These are phyloP conservation scores for Hymenoscyphus repandus DNA, from an alignment of 2,329 filamentous ascomycete species.

Conservation along the genomic window DNA sequence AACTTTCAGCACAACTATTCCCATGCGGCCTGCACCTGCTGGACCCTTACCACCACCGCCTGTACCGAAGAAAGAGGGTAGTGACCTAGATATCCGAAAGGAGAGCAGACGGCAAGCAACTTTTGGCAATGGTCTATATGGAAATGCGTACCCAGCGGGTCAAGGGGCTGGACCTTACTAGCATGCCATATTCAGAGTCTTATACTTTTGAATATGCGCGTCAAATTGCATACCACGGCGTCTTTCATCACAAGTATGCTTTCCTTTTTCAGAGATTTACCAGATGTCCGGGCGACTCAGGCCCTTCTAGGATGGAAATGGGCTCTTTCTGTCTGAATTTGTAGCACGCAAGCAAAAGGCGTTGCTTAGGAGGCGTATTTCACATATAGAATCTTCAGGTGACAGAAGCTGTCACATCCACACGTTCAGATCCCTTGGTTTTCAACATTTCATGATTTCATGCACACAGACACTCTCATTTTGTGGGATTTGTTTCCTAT, in stretches of 20 bases:
- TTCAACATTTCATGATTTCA: too few species aligned
- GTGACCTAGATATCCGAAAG: conserved; percentile 38
- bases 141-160: conserved; percentile 20
- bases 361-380: not conserved
- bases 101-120: conserved; percentile 49
- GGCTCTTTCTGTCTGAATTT: not conserved
- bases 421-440: too few species aligned
- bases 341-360: not conserved
- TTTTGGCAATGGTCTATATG: conserved; percentile 38
- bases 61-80: conserved; percentile 46
- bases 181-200: not conserved
- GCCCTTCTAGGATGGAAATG: not conserved
- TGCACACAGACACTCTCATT: too few species aligned
- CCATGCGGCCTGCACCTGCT: conserved; percentile 56
- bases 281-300: not conserved
- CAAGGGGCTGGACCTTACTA: conserved; percentile 19
- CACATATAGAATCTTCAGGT: not conserved
- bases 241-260: not conserved
- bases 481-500: too few species aligned
- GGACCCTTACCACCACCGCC: conserved; percentile 53
- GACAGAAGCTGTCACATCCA: not conserved
- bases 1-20: conserved; percentile 49
- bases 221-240: conserved; percentile 17
- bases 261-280: not conserved
- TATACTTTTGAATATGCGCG: conserved; percentile 9